phyloP scores from a whole-genome alignment of 495 filamentous ascomycete species.

The Poronia punctata region DNA sequence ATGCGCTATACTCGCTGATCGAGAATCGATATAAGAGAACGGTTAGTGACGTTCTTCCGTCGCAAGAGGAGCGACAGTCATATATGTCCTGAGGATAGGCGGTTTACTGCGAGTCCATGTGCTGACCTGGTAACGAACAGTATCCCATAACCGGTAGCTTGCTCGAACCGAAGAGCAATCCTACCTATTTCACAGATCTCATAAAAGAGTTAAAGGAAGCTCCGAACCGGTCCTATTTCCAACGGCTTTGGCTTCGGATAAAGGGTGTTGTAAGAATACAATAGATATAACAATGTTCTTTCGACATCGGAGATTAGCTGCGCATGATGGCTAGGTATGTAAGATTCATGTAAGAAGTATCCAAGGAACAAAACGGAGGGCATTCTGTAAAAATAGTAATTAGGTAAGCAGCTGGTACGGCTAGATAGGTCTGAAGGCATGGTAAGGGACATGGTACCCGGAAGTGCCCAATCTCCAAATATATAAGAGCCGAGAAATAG shows the following conservation, averaged over 20 bases:
- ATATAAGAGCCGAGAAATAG: too few species aligned
- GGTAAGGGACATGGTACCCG: too few species aligned
- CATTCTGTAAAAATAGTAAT: too few species aligned
- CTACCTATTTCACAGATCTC: constrained; percentile 68
- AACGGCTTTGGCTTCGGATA: constrained; percentile 49
- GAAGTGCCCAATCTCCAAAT: too few species aligned
- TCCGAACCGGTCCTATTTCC: constrained; percentile 52
- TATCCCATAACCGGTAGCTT: constrained; percentile 58
- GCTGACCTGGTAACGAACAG: constrained; percentile 21
- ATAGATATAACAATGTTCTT: background rate
- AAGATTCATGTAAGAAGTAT: constrained; percentile 8
- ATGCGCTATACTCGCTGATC: constrained; percentile 68
- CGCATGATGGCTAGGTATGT: background rate
- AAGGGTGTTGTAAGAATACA: constrained; percentile 58
- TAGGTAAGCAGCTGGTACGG: background rate
- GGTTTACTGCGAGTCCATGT: constrained; percentile 2
- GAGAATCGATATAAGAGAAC: constrained; percentile 63
- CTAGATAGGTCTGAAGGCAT: background rate
- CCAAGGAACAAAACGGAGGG: background rate
- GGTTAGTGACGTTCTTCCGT: too few species aligned
- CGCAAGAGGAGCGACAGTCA: background rate
- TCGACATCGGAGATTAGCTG: background rate
- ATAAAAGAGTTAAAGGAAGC: constrained; percentile 67
- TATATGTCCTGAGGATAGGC: background rate
- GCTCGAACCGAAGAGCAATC: constrained; percentile 64